A percentile compares a stretch with the other conserved stretches of the same genome.
These are phyloP conservation scores for Penicillium sclerotiorum DNA, from an alignment of 2,329 filamentous ascomycete species.

Conservation along the genomic window DNA sequence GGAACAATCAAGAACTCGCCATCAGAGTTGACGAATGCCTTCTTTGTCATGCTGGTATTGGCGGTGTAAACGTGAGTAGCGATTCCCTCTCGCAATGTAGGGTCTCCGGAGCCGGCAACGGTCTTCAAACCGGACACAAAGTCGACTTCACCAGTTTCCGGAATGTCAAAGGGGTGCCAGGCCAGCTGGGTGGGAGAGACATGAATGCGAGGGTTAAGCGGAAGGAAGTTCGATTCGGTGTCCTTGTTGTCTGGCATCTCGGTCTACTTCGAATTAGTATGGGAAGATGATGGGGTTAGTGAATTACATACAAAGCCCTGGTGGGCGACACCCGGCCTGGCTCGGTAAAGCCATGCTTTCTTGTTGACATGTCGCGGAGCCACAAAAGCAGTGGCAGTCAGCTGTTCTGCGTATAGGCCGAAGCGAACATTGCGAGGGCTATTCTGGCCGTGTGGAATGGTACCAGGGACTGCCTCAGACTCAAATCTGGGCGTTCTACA, in stretches of 20 bases:
- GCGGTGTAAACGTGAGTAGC: constrained; percentile 60
- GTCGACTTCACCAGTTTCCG: constrained; percentile 52
- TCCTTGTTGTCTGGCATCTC: constrained; percentile 47
- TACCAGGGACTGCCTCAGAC: constrained; percentile 43
- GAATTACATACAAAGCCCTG: constrained; percentile 49
- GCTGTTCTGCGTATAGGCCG: constrained; percentile 45
- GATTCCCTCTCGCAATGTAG: constrained; percentile 58
- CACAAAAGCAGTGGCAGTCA: constrained; percentile 63
- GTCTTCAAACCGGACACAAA: constrained; percentile 59
- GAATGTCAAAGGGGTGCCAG: constrained; percentile 61
- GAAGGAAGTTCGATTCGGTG: constrained; percentile 37
- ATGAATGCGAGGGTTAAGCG: constrained; percentile 56
- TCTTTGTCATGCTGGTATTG: constrained; percentile 58
- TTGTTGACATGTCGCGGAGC: constrained; percentile 60
- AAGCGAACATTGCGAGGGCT: constrained; percentile 41
- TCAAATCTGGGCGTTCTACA: constrained; percentile 29
- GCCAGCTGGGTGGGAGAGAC: constrained; percentile 59
- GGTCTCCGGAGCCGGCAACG: constrained; percentile 59
- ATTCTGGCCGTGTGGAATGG: constrained; percentile 42
- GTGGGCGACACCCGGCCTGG: constrained; percentile 59
- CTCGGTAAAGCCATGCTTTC: constrained; percentile 62
- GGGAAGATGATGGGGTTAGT: too few relatives aligned
- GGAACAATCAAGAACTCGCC: constrained; percentile 68
- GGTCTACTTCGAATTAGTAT: constrained; percentile 36
- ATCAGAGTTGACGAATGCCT: constrained; percentile 64